Evolutionary conservation across 306 rosid genomes (phyloP).

Genomic region (Castanea crenata): DNA sequence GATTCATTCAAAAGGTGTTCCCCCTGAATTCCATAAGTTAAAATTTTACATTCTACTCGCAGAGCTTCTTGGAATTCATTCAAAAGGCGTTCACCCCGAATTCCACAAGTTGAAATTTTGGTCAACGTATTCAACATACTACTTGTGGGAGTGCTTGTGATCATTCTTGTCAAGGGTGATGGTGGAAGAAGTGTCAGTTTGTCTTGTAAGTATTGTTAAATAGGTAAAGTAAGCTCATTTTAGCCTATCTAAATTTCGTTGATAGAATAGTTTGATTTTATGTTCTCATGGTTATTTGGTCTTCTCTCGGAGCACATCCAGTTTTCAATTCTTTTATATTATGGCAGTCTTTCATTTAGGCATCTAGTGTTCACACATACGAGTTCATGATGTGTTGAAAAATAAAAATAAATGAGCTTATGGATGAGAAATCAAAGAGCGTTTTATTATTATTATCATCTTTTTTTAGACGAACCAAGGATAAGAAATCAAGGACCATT

Average conservation of each 20-base stretch:
- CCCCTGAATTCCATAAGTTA: slow-evolving; percentile 55
- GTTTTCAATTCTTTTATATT: neutral
- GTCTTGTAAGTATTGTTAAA: slow-evolving; percentile 13
- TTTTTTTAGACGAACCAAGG: no score
- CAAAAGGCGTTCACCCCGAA: slow-evolving; percentile 75
- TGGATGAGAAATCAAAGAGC: no score
- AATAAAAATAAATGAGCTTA: no score
- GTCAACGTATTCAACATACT: slow-evolving; percentile 10
- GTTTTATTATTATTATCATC: no score
- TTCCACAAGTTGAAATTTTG: slow-evolving; percentile 13
- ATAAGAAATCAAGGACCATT: no score
- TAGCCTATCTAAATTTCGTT: neutral
- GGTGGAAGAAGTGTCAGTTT: neutral
- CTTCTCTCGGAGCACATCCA: neutral
- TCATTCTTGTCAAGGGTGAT: neutral
- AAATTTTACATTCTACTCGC: slow-evolving; percentile 87
- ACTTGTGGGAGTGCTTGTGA: neutral
- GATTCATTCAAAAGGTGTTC: slow-evolving; percentile 78
- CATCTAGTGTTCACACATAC: neutral
- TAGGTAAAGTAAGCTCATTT: slow-evolving; percentile 9
- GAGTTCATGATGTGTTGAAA: no score
- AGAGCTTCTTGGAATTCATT: slow-evolving; percentile 81
- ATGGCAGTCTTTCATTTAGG: neutral
- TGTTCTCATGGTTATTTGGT: neutral
- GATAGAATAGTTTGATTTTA: slow-evolving; percentile 4